These are phyloP conservation scores for Umbellularia californica DNA, from an alignment of 164 flowering plant genomes.

Conservation along the genomic window DNA sequence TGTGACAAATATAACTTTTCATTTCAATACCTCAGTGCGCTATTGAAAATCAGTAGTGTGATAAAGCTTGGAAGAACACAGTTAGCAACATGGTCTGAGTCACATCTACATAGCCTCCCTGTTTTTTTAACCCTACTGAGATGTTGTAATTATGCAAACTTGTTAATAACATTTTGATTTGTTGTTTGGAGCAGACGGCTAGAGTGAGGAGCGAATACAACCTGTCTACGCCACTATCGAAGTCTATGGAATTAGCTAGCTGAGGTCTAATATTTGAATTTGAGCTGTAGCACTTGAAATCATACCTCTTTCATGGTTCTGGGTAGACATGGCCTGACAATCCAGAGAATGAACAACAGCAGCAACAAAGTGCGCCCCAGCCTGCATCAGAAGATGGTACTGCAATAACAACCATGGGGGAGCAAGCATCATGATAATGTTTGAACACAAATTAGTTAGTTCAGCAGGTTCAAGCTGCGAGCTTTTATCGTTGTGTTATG, in stretches of 20 bases:
- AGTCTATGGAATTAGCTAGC: background rate
- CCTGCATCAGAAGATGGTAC: background rate
- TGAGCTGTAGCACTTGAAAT: background rate
- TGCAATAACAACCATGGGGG: background rate
- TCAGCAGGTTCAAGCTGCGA: background rate
- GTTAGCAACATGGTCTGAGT: constrained; percentile 23
- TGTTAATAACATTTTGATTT: background rate
- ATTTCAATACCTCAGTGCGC: too few relatives aligned
- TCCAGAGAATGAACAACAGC: background rate
- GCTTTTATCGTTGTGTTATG: background rate
- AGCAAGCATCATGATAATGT: background rate
- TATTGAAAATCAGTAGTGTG: too few relatives aligned
- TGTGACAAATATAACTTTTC: too few relatives aligned
- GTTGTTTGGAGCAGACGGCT: background rate
- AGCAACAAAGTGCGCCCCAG: background rate
- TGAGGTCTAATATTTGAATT: background rate
- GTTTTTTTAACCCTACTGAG: background rate
- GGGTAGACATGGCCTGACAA: background rate
- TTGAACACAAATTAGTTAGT: background rate
- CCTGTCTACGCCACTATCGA: background rate
- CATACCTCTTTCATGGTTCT: background rate
- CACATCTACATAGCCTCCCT: background rate
- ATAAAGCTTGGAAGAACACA: constrained; percentile 52
- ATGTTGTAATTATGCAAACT: background rate
- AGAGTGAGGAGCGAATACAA: background rate